These are phyloP conservation scores for Artemisia annua DNA, from an alignment of 129 eudicot genomes.

Conservation along the genomic window DNA sequence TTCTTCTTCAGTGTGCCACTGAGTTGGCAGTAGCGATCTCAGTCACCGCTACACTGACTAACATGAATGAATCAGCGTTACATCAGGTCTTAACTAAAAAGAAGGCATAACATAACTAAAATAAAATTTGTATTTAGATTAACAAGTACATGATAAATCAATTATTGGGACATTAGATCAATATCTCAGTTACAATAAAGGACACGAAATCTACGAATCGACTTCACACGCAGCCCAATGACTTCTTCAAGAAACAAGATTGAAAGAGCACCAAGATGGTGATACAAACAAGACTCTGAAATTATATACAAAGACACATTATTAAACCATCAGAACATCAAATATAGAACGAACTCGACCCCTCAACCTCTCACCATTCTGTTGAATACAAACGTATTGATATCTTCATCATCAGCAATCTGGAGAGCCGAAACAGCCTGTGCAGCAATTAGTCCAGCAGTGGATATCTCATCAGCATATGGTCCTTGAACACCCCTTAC, in stretches of 20 bases:
- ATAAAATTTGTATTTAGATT: slow-evolving; percentile 3
- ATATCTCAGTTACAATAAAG: slow-evolving; percentile 9
- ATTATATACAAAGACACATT: slow-evolving; percentile 24
- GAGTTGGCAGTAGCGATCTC: no score
- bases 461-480: slow-evolving; percentile 44
- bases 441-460: slow-evolving; percentile 72
- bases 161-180: background rate
- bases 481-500: slow-evolving; percentile 36
- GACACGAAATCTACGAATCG: slow-evolving; percentile 4
- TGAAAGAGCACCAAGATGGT: slow-evolving; percentile 8
- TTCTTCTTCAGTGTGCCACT: slow-evolving; percentile 63
- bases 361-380: slow-evolving; percentile 49
- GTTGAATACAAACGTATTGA: slow-evolving; percentile 52
- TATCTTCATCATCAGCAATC: slow-evolving; percentile 68
- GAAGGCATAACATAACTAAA: background rate
- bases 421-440: slow-evolving; percentile 75
- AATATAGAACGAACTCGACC: background rate
- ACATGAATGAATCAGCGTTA: no score
- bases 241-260: slow-evolving; percentile 9
- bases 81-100: no score
- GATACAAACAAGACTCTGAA: slow-evolving; percentile 10
- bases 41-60: no score
- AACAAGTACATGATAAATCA: slow-evolving; percentile 8
- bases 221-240: background rate
- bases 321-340: background rate